Evolutionary conservation across 345 rosid genomes (phyloP).

Genomic region (Microcos paniculata): DNA sequence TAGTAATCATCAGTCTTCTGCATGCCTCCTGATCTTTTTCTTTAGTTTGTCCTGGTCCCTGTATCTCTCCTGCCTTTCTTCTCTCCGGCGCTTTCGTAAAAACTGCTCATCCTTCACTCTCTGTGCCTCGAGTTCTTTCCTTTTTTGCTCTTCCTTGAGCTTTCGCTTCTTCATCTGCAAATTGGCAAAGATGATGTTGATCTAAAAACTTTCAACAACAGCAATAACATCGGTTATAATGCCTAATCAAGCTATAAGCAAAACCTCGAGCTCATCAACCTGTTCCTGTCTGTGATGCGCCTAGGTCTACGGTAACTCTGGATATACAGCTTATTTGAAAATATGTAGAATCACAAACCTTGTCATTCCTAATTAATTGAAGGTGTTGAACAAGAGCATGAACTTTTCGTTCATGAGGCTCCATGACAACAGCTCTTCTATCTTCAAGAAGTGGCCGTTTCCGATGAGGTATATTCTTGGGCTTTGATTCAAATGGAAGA

Average conservation of each 20-base stretch:
- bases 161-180: constrained; percentile 66
- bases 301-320: background rate
- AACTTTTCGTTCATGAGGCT: constrained; percentile 55
- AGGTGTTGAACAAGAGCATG: constrained; percentile 62
- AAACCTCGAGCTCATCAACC: background rate
- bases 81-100: constrained; percentile 71
- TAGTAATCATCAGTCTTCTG: constrained; percentile 22
- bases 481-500: constrained; percentile 82
- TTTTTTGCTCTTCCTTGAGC: constrained; percentile 58
- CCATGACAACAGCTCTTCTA: constrained; percentile 81
- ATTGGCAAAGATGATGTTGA: background rate
- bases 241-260: background rate
- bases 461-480: constrained; percentile 57
- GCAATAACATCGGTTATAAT: background rate
- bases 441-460: constrained; percentile 52
- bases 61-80: constrained; percentile 73
- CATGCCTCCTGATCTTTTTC: constrained; percentile 48
- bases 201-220: background rate
- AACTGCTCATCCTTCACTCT: constrained; percentile 69
- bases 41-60: constrained; percentile 59
- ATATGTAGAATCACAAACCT: constrained; percentile 43
- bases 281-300: background rate
- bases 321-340: background rate
- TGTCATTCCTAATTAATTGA: constrained; percentile 46
- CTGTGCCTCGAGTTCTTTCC: constrained; percentile 46